Evolutionary conservation across 768 basidiomycete species (phyloP).

Genomic region (Hysterangium stoloniferum): DNA sequence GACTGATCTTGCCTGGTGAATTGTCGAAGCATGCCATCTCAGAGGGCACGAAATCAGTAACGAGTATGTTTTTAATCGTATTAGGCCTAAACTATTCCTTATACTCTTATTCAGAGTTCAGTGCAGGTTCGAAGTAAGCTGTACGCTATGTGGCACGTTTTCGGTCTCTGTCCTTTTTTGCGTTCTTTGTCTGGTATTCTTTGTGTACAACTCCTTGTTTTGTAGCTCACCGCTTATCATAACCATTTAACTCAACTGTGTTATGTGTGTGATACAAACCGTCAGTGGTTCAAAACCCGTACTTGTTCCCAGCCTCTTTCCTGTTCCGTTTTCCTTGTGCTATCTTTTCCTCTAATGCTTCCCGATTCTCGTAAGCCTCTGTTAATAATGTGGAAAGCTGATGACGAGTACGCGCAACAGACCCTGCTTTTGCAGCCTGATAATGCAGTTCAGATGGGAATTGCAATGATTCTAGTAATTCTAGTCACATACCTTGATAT

Average conservation of each 20-base stretch:
- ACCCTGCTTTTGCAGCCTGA: constrained; percentile 64
- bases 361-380: constrained; percentile 79
- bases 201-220: constrained; percentile 2
- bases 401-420: constrained; percentile 64
- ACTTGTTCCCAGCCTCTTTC: constrained; percentile 89
- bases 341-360: constrained; percentile 74
- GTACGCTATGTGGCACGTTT: not conserved
- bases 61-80: constrained; percentile 36
- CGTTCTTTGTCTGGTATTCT: not conserved
- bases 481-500: constrained; percentile 47
- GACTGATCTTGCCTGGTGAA: constrained; percentile 79
- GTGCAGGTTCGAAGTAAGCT: constrained; percentile 9
- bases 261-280: too few relatives aligned
- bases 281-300: constrained; percentile 35
- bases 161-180: not conserved
- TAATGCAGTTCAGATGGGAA: too few relatives aligned
- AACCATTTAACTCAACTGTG: too few relatives aligned
- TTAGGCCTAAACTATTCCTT: not conserved
- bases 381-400: constrained; percentile 74
- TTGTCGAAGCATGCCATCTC: constrained; percentile 85
- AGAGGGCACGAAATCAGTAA: constrained; percentile 71
- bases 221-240: constrained; percentile 4
- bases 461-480: not conserved
- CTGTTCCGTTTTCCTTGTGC: constrained; percentile 77
- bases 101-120: constrained; percentile 1